Evolutionary conservation across 352 stramenopile species (phyloP), one percentile per base, ranked within the genome.

Genomic region (Phytophthora melonis): DNA sequence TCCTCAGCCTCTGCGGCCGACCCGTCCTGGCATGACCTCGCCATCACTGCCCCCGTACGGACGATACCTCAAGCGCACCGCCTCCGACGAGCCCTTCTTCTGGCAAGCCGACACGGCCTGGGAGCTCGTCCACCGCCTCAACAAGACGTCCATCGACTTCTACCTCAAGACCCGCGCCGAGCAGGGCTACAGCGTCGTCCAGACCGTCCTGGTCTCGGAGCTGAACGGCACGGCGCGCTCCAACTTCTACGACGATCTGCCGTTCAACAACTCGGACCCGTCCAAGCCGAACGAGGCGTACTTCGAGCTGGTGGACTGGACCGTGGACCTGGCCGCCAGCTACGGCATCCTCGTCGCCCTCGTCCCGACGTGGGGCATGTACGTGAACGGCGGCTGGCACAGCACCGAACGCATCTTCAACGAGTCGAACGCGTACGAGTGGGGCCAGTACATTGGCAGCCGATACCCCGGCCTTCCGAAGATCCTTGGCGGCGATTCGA

Each of bases 141-240:
- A 77, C 64, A 77, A 77, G 39, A 77, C 70, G 3, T 77, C 70
- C 27, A 77, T 77, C 53, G 70, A 73, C 63, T 73, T 66, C 16
- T 73, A 77, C 53, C 64, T 77, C 18, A n/a, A 52, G 21, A 75
- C 45, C n/a, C 68, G 53, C 13, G 64, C 70, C 21, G 65, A 71
- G n/a, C 69, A 76, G 30, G 69, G 63, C 1, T 76, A 45, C 58
- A 76, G 69, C 41, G 63, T 63, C n/a, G 69, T 72, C 19, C 69
- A 66, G 69, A 68, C 57, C 11, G 69, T 72, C 0, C 50, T 77
- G 19, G 36, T 77, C 58, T 58, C 64, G 11, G 70, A 72, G 45
- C 32, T 66, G 2, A 63, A 74, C 30, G 70, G 64, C 43, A 68
- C 70, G 6, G 74, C 70, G 11, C 65, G 55, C 49, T 14, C 57